phyloP scores from a whole-genome alignment of 306 rosid genomes.

The Abrus pulchellus region DNA sequence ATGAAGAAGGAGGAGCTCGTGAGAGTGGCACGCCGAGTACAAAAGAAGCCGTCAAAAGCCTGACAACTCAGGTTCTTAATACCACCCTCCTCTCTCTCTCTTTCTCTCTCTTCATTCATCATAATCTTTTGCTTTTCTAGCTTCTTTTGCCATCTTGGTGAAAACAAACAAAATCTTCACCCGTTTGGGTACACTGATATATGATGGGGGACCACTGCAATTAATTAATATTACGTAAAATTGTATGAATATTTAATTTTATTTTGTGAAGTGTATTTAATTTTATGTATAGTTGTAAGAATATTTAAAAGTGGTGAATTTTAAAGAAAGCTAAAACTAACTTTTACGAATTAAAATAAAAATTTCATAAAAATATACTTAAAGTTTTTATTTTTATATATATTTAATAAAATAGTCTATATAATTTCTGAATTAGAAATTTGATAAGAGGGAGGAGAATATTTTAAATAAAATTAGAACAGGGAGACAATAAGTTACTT shows the following conservation, averaged over 20 bases:
- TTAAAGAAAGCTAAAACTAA: too few species aligned
- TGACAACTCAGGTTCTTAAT: conserved; percentile 83
- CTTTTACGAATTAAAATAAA: too few species aligned
- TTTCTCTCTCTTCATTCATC: conserved; percentile 42
- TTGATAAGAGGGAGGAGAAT: not conserved
- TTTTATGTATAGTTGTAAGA: not conserved
- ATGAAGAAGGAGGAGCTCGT: conserved; percentile 66
- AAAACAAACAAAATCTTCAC: conserved; percentile 59
- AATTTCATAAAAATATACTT: too few species aligned
- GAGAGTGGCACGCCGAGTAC: conserved; percentile 95
- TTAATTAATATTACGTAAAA: conserved; percentile 39
- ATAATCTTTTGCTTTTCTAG: conserved; percentile 57
- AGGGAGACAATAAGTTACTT: not conserved
- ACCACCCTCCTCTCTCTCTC: conserved; percentile 30
- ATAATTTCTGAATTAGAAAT: not conserved
- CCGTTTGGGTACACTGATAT: conserved; percentile 42
- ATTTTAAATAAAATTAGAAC: not conserved
- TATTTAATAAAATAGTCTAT: not conserved
- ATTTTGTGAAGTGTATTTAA: not conserved
- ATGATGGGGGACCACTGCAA: conserved; percentile 65
- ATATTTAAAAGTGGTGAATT: too few species aligned
- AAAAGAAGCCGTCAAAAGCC: conserved; percentile 96
- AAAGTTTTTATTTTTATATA: not conserved
- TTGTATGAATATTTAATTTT: not conserved
- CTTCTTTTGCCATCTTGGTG: conserved; percentile 52